Conservation (phyloP, 805 yeast species). For the Lipomyces spencermartinsiae region DNA sequence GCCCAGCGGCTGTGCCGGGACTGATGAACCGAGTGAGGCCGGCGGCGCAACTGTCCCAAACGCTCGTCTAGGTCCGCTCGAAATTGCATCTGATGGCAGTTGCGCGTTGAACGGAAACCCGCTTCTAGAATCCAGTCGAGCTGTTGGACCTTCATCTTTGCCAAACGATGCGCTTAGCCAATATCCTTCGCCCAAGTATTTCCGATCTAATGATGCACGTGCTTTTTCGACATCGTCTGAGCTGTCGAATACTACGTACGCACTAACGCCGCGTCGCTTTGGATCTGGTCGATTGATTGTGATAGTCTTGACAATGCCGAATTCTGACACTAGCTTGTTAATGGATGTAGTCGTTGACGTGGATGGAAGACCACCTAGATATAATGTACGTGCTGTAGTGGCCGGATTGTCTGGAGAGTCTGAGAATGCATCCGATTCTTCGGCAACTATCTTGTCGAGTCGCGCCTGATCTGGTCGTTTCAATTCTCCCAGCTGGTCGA, state of each 20-base stretch:
- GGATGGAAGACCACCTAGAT: slow-evolving; percentile 26
- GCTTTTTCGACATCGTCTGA: slow-evolving; percentile 23
- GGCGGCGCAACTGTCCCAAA: slow-evolving; percentile 24
- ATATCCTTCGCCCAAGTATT: slow-evolving; percentile 35
- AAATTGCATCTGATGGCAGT: background rate
- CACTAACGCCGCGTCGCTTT: slow-evolving; percentile 25
- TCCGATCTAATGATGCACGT: slow-evolving; percentile 23
- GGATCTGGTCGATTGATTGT: slow-evolving; percentile 22
- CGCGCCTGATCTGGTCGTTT: slow-evolving; percentile 24
- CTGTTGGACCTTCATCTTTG: slow-evolving; percentile 17
- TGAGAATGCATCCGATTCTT: background rate
- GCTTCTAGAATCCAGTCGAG: slow-evolving; percentile 17
- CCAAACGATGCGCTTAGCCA: slow-evolving; percentile 29
- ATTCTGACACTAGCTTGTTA: slow-evolving; percentile 10
- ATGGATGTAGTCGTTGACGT: slow-evolving; percentile 7
- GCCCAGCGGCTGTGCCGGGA: background rate
- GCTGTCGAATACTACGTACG: slow-evolving; percentile 19
- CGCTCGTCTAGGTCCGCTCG: background rate
- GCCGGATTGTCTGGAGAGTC: slow-evolving; percentile 5
- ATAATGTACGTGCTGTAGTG: slow-evolving; percentile 15
- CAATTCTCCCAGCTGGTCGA: slow-evolving; percentile 7
- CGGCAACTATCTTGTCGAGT: background rate
- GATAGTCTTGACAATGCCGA: slow-evolving; percentile 12
- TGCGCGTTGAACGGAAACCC: slow-evolving; percentile 30
- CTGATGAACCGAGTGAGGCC: slow-evolving; percentile 15